Evolutionary conservation across 768 basidiomycete species (phyloP).

Genomic region (Pleurotus djamor): DNA sequence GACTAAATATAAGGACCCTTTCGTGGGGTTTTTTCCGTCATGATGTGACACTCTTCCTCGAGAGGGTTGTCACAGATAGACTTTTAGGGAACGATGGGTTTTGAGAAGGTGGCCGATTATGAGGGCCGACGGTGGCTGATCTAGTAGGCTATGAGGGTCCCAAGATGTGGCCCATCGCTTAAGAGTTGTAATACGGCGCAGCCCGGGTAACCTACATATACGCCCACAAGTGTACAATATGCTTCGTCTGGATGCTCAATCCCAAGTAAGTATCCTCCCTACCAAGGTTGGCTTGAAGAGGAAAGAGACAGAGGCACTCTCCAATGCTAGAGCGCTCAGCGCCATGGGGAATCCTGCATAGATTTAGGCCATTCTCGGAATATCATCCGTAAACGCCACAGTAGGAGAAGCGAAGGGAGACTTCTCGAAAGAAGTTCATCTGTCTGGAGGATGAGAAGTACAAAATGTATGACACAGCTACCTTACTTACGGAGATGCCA

Average conservation of each 20-base stretch:
- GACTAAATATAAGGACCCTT: neutral
- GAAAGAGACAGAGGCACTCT: neutral
- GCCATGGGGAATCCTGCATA: neutral
- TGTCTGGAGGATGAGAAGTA: neutral
- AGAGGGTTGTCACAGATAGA: slow-evolving; percentile 7
- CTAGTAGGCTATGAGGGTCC: neutral
- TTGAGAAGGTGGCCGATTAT: slow-evolving; percentile 2
- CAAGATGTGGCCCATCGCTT: too few relatives aligned
- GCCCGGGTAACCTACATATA: neutral
- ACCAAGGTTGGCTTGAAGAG: neutral
- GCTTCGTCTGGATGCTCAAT: neutral
- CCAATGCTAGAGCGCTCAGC: neutral
- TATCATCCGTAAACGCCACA: neutral
- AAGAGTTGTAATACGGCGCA: too few relatives aligned
- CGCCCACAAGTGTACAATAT: neutral
- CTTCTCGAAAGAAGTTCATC: neutral
- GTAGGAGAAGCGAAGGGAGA: neutral
- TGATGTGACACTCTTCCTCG: slow-evolving; percentile 2
- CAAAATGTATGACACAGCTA: neutral
- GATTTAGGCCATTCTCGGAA: neutral
- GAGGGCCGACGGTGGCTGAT: neutral
- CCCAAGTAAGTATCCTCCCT: neutral
- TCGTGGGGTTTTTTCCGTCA: slow-evolving; percentile 6
- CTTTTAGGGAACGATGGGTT: slow-evolving; percentile 6
- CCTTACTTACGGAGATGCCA: neutral